phyloP scores from a whole-genome alignment of 169 alveolate species.

The Plasmodium coatneyi region DNA sequence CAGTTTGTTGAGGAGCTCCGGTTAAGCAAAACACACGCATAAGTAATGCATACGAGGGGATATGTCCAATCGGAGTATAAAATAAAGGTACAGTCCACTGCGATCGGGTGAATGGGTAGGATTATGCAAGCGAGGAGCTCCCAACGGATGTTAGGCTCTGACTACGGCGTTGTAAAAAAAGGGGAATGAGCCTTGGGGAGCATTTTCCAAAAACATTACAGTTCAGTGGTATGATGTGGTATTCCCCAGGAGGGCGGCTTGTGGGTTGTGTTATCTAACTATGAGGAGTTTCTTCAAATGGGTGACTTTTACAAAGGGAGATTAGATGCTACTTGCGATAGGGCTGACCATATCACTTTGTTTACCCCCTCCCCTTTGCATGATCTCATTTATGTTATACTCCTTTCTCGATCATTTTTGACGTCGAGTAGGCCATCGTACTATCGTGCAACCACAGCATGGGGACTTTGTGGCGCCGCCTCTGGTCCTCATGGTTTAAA shows the following conservation, averaged over 20 bases:
- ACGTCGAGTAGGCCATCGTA: conserved; percentile 24
- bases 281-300: not conserved
- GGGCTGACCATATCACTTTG: not conserved
- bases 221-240: not conserved
- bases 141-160: not conserved
- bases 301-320: not conserved
- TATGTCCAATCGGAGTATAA: not conserved
- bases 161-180: not conserved
- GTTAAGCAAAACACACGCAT: not conserved
- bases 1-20: not conserved
- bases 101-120: not conserved
- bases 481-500: not conserved
- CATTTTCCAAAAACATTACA: not conserved
- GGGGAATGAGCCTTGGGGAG: not conserved
- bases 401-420: not conserved
- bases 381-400: not conserved
- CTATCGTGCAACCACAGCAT: conserved; percentile 50
- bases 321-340: not conserved
- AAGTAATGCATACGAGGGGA: not conserved
- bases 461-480: conserved; percentile 21
- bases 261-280: not conserved
- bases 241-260: not conserved
- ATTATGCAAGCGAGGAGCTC: not conserved
- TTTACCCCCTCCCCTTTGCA: not conserved
- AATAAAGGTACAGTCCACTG: not conserved